Percentiles rank a stretch among this genome's conserved stretches.
These are phyloP conservation scores for Botrytis fragariae DNA, from an alignment of 2,329 filamentous ascomycete genomes.

Conservation along the genomic window DNA sequence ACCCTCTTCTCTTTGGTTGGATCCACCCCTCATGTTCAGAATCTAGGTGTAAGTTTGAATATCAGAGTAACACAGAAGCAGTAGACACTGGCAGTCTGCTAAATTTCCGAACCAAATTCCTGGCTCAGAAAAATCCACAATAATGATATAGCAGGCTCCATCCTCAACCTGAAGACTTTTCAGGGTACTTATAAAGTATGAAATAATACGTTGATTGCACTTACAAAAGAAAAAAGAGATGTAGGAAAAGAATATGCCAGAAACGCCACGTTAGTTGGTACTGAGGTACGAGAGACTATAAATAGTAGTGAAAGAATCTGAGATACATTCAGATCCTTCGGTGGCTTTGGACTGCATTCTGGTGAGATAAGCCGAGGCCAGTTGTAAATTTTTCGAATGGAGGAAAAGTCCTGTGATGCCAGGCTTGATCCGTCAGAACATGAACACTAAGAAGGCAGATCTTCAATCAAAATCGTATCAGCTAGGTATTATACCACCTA, in stretches of 20 bases:
- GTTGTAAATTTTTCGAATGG: neutral
- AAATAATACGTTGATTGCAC: neutral
- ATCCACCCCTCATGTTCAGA: too few relatives aligned
- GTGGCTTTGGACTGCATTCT: too few relatives aligned
- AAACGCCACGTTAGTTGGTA: neutral
- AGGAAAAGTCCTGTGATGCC: neutral
- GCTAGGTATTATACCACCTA: neutral
- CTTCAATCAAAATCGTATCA: neutral
- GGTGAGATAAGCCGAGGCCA: neutral
- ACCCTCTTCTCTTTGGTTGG: too few relatives aligned
- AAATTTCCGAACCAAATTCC: neutral
- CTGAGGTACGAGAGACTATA: neutral
- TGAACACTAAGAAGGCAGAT: neutral
- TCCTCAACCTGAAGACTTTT: neutral
- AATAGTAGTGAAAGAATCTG: neutral
- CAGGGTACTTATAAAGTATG: neutral
- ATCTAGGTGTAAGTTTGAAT: too few relatives aligned
- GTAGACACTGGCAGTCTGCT: too few relatives aligned
- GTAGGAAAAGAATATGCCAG: neutral
- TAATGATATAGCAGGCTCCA: neutral
- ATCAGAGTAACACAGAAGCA: too few relatives aligned
- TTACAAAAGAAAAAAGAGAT: neutral
- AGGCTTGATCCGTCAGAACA: neutral
- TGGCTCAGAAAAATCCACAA: neutral
- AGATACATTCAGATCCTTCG: too few relatives aligned